Base-by-base conservation (phyloP, 257 asterid species). In the Ilex asprella region DNA sequence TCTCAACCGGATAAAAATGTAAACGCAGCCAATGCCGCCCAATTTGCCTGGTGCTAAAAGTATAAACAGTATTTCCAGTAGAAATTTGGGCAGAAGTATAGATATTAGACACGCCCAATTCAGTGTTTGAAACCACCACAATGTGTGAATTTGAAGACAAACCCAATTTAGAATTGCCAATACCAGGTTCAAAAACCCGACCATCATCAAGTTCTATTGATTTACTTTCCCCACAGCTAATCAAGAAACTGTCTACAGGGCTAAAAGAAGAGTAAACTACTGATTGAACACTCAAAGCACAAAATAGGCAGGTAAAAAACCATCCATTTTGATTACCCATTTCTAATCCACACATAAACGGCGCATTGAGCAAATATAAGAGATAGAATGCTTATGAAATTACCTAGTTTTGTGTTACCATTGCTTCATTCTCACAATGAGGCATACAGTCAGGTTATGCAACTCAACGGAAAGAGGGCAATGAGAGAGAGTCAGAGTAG, bases 1-100 rank as follows among this genome's bases (percentile, higher is more conserved):
- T 67, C 35, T 66, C 57, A 30, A 74, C 69, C 14, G 83, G 80
- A 39, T 60, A 67, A 55, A 78, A 61, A 70, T 78, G 72, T 50
- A 78, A 66, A 67, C 83, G 70, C 58, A 78, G 60, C 79, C 79
- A 78, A 68, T 78, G 80, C 47, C 73, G 44, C 41, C 83, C 83
- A 68, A 61, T 51, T 60, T 78, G 69, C 68, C 67, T 57, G 30
- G 68, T 70, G 21, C 59, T 49, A 65, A 78, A 41, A 5, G 67
- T 53, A 66, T 67, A 78, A 2, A 16, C 68, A 0, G 77, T 67
- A 61, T 59, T 69, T 12, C 51, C 56, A n/a, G 70, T 64, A 52
- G 74, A 74, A 16, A 74, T 66, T 49, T 79, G 58, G 29, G 83
- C 83, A 53, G 83, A 74, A 39, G 30, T 54, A 44, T 74, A 70